These are phyloP conservation scores for Phaeosphaeria sp. DNA, from an alignment of 2,329 filamentous ascomycete species.

Conservation along the genomic window DNA sequence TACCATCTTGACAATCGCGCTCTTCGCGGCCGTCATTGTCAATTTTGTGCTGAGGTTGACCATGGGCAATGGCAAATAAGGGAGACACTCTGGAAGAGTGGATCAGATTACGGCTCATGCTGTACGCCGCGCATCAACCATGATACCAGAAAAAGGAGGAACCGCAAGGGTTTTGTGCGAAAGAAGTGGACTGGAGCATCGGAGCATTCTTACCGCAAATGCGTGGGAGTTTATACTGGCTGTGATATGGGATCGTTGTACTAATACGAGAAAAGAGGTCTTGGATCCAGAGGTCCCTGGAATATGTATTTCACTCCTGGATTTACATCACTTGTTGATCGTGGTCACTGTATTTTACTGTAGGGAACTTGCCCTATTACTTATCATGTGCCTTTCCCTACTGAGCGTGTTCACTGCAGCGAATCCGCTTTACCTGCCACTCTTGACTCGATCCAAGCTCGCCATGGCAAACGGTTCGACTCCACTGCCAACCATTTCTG, in stretches of 20 bases:
- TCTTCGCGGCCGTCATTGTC: constrained; percentile 88
- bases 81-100: not conserved
- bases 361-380: not conserved
- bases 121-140: not conserved
- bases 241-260: not conserved
- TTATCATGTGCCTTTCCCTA: not conserved
- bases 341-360: too few relatives aligned
- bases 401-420: not conserved
- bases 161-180: not conserved
- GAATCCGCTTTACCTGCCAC: too few relatives aligned
- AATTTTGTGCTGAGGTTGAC: constrained; percentile 78
- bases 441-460: not conserved
- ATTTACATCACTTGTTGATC: too few relatives aligned
- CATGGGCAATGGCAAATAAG: constrained; percentile 27
- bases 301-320: not conserved
- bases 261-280: not conserved
- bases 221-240: not conserved
- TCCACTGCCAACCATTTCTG: not conserved
- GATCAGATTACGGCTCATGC: not conserved
- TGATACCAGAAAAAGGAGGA: not conserved
- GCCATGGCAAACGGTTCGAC: not conserved
- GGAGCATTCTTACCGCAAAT: not conserved
- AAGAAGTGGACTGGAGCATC: not conserved
- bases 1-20: constrained; percentile 83
- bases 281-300: not conserved